Base-by-base conservation (phyloP, 495 filamentous ascomycete genomes). In the Hypoxylon fuscum region DNA sequence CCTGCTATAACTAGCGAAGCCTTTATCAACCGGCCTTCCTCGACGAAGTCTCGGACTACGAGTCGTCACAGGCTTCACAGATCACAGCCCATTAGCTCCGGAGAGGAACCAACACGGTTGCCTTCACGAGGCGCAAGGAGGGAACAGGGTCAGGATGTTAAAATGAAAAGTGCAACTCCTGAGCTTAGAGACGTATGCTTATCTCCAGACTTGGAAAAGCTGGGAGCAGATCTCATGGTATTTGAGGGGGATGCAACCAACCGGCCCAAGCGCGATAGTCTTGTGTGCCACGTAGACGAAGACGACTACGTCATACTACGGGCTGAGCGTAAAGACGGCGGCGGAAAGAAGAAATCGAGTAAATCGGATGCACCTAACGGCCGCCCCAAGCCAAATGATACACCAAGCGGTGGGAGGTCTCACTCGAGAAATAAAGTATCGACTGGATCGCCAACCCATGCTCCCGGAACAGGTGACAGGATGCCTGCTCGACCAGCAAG, bases 211-310 rank as follows among this genome's bases (percentile, higher is more conserved):
- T 31, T 66, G 23, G 63, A 66, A 43, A 66, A 44, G 51, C 31
- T 66, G 11, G 63, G 52, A 14, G 57, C 63, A 32, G 63, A 66
- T n/a, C 57, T 66, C 1, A 61, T 66, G 55, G 51, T 66, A 29
- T 66, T 66, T 22, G 38, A 66, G 49, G 52, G 56, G 17, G 63
- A 51, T 7, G 9, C 47, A 14, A 52, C 57, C 15, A 58, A 34
- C 43, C 49, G 63, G 6, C 32, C 41, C 17, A 52, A 56, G 35
- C 63, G 63, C 4, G 63, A 66, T 23, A 61, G 56, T 25, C 57
- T 66, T 18, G 52, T 66, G 29, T 66, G 63, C 32, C 56, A 66
- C 27, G 55, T 60, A 7, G 63, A 66, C 17, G 63, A 66, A 23
- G 63, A 66, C 27, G 56, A 66, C 41, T 66, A 52, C 35, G 55